Conservation (phyloP, 192 early-diverging fungal genomes). For the Phlyctochytrium arcticum region DNA sequence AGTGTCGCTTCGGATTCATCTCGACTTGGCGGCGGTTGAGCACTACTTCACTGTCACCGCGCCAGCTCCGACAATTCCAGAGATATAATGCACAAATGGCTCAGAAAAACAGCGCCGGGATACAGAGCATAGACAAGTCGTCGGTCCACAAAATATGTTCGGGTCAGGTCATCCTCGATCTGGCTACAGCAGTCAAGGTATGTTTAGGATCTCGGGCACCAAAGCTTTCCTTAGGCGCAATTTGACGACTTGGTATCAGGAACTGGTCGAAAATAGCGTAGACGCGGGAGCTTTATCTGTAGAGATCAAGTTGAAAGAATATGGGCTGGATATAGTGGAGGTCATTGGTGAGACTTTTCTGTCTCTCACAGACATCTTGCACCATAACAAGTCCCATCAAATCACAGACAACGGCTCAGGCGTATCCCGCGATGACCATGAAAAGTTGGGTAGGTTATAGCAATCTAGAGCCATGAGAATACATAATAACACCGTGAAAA, state of each 20-base stretch:
- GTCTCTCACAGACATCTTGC: background rate
- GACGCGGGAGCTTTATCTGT: constrained; percentile 82
- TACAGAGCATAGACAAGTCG: constrained; percentile 31
- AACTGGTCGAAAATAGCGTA: constrained; percentile 90
- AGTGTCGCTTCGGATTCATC: too few relatives aligned
- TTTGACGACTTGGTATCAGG: constrained; percentile 41
- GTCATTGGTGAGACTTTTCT: constrained; percentile 43
- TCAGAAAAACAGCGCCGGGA: too few relatives aligned
- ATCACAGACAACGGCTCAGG: constrained; percentile 81
- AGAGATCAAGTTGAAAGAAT: constrained; percentile 77
- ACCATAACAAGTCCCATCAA: too few relatives aligned
- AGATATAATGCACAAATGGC: too few relatives aligned
- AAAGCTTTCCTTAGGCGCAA: background rate
- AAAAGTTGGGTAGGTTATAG: constrained; percentile 56
- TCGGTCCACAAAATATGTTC: constrained; percentile 71
- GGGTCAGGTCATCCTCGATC: constrained; percentile 83
- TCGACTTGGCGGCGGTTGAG: too few relatives aligned
- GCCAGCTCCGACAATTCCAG: too few relatives aligned
- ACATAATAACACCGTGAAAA: constrained; percentile 9
- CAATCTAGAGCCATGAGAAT: background rate
- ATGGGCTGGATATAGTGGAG: constrained; percentile 68
- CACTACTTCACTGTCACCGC: too few relatives aligned
- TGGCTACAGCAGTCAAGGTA: constrained; percentile 70
- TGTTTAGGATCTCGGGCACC: background rate
- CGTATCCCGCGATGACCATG: constrained; percentile 59